Evolutionary conservation across 2,329 filamentous ascomycete genomes (phyloP).

Genomic region (Cladophialophora carrionii): DNA sequence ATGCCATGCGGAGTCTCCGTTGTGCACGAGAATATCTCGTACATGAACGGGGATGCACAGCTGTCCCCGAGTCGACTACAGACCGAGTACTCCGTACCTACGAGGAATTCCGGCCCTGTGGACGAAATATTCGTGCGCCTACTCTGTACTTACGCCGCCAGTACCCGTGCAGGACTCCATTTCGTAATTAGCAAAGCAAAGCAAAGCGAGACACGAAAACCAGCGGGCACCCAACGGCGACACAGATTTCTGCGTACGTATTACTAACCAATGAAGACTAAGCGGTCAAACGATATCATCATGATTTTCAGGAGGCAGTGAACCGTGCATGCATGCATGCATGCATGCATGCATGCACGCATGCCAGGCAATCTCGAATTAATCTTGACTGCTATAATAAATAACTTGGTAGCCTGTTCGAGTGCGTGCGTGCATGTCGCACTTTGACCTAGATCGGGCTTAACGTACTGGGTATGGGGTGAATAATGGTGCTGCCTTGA

Average conservation of each 20-base stretch:
- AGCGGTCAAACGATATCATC: neutral
- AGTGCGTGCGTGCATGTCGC: neutral
- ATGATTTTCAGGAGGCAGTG: neutral
- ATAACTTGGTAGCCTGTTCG: neutral
- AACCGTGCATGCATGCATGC: neutral
- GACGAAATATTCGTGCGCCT: neutral
- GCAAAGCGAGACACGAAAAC: neutral
- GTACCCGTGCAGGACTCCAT: neutral
- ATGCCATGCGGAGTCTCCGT: neutral
- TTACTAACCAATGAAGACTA: neutral
- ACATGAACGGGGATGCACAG: neutral
- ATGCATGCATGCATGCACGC: too few species aligned
- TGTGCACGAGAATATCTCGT: neutral
- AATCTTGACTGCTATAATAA: too few species aligned
- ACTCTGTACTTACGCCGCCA: neutral
- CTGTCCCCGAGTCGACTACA: neutral
- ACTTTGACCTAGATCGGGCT: neutral
- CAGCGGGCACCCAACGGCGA: too few species aligned
- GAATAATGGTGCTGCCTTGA: conserved; percentile 8
- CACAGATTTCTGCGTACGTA: neutral
- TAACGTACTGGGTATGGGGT: neutral
- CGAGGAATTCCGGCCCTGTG: neutral
- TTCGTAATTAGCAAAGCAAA: neutral
- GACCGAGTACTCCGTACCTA: neutral
- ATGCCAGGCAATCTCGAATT: too few species aligned